Base-by-base conservation (phyloP, 2,329 filamentous ascomycete genomes). In the Colletotrichum lini region DNA sequence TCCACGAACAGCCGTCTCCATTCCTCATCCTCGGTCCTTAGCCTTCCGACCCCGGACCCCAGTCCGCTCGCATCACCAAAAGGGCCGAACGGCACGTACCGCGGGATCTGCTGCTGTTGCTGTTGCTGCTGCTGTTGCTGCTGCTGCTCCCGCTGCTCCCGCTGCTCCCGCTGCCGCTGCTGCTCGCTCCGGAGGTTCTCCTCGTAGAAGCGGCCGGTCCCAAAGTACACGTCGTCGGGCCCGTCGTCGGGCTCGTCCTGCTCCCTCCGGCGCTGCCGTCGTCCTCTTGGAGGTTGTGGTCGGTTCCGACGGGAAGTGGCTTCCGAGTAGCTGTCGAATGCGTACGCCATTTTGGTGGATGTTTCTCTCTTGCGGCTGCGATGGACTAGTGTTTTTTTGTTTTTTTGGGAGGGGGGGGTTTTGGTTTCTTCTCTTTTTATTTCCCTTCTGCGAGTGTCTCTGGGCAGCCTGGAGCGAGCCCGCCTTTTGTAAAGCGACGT, bases 311-410 rank as follows among this genome's bases (percentile, higher is more conserved):
- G 49, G 23, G 26, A 44, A 16, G 16, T 42, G 18, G 64, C 42
- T 44, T 72, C 70, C 12, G 66, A 70, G 65, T 70, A 70, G 12
- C 60, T 60, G 23, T 72, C 70, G 42, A 72, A 72, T 15, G 50
- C 35, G 66, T 72, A 70, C 1, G 42, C 47, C 68, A 70, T 70
- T 38, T 44, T 45, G 26, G 15, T 47, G 42, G 4, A 44, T 1
- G 7, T 21, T 12, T 44, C n/a, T 40, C 2, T 26, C 45, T 9
- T 16, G 40, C 5, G 15, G 40, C 9, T 30, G n/a, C 30, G n/a
- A 3, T 52, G 8, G n/a, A 26, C n/a, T 12, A 3, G 4, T 38
- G 58, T 15, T 45, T 40, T 47, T 10, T 15, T 45, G 26, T 47
- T 10, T 2, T 45, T 40, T 47, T 2, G 30, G 30, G 30, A 8